Evolutionary conservation across 2,329 filamentous ascomycete species (phyloP), one percentile per base, ranked within the genome.

Genomic region (Botryotinia narcissicola): DNA sequence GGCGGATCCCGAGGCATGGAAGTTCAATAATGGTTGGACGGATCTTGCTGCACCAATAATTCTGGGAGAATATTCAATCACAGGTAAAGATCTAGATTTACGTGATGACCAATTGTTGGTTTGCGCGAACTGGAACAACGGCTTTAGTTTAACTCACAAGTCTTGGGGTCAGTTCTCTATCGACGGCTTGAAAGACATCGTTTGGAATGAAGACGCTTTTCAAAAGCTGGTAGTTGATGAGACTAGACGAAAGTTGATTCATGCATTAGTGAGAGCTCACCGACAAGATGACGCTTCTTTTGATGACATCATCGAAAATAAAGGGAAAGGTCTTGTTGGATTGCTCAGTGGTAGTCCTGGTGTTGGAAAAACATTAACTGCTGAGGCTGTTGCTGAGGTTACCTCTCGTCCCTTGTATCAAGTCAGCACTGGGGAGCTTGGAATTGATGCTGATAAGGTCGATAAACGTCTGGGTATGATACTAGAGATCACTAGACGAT

Each of bases 341-440:
- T 12, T 70, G 20, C 29, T 73, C 18, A 66, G 60, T 10, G 57
- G 72, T 18, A 44, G 44, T 32, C 64, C 72, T 32, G 64, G 72
- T 22, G 66, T 70, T 14, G 66, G 72, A 2, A 73, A 73, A 35
- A 73, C 72, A 2, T 42, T 73, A 6, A 73, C 44, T 29, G 72
- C 64, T 54, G 72, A 73, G 29, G 72, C 59, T 16, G 59, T 70
- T 40, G 72, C 72, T n/a, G 72, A 73, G n/a, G 51, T 70, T 18
- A 59, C 66, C 25, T 35, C 57, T 29, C 54, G 64, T n/a, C 66
- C 72, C 1, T 46, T 70, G 20, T 73, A 73, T 12, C 51, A 59
- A 22, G 37, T 73, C 22, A 70, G 64, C 32, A 59, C 64, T 4
- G 66, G 72, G 37, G 66, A 70, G 14, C 64, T 73, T 32, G 64